Evolutionary conservation across 306 rosid species (phyloP).

Genomic region (Trifolium subterraneum): DNA sequence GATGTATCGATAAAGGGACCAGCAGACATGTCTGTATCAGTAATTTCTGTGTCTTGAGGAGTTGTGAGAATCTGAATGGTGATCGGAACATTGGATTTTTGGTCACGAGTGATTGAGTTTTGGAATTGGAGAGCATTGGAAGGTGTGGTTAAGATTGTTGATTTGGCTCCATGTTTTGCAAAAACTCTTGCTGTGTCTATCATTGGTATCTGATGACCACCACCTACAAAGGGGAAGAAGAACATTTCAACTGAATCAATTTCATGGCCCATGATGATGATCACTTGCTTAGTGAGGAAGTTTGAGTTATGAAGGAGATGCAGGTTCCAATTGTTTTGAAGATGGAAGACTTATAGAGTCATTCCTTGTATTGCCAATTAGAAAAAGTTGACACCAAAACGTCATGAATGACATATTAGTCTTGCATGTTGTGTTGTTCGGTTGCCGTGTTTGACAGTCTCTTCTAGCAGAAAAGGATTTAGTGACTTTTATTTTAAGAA

Average conservation of each 20-base stretch:
- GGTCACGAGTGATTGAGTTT: constrained; percentile 57
- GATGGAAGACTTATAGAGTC: neutral
- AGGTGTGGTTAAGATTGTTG: constrained; percentile 61
- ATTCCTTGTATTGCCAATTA: neutral
- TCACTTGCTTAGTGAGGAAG: neutral
- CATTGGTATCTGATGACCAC: constrained; percentile 80
- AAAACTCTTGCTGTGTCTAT: constrained; percentile 68
- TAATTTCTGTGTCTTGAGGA: constrained; percentile 34
- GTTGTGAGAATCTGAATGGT: constrained; percentile 40
- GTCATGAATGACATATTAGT: constrained; percentile 39
- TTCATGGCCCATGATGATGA: constrained; percentile 36
- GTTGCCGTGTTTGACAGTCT: neutral
- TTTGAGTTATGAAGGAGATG: neutral
- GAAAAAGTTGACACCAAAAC: constrained; percentile 24
- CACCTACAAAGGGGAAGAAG: constrained; percentile 58
- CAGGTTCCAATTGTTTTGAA: neutral
- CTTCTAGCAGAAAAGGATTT: too few species aligned
- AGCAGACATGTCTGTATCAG: constrained; percentile 53
- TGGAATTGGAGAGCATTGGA: constrained; percentile 46
- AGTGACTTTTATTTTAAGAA: too few species aligned
- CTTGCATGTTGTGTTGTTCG: neutral
- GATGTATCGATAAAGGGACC: constrained; percentile 49
- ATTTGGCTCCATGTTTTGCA: constrained; percentile 61
- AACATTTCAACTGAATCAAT: constrained; percentile 26
- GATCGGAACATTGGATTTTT: constrained; percentile 43